Evolutionary conservation across 1,284 basidiomycete genomes (phyloP), one percentile per base, ranked within the genome.

Genomic region (Cryptococcus sp.): DNA sequence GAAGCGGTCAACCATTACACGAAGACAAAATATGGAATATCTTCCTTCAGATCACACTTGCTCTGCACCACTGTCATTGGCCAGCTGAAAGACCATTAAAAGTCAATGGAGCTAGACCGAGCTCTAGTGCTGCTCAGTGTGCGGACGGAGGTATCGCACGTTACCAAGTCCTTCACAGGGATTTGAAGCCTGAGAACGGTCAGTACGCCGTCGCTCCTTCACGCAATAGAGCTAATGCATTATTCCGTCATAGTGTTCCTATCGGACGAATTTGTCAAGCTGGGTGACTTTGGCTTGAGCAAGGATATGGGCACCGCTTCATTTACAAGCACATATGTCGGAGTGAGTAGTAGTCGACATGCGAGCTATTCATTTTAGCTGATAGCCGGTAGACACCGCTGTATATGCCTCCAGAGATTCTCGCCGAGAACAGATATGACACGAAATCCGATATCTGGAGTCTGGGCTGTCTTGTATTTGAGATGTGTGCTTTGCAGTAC

Each of bases 401-500:
- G 70, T 98, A 99, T 79, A 98, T 99, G 94, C 94, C 92, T 1
- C 94, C 95, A 0, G 94, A 98, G 78, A 83, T 98, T 22, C 92
- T 97, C 82, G 91, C 92, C 76, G 93, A 96, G 70, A 93, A 91
- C 73, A 86, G 89, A 6, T 99, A 99, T 78, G 95, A 98, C 79
- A 89, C 90, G 20, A 98, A 97, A 79, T 93, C 91, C 0, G 94
- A 99, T 72, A 96, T 99, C 50, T 99, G 95, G 95, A 94, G 92
- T 13, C 83, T 98, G 38, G 95, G 94, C 1, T 99, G 95, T 77
- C 83, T 98, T 43, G 91, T 97, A 40, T 98, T 91, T 75, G 94
- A 98, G 79, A 84, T 98, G 50, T 97, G 94, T 67, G 91, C 94
- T 0, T 82, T 92, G 52, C 88, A 89, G 82, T 83, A 53, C 62